Base-by-base conservation (phyloP, 371 early-diverging fungal species). In the Mucor velutinosus region DNA sequence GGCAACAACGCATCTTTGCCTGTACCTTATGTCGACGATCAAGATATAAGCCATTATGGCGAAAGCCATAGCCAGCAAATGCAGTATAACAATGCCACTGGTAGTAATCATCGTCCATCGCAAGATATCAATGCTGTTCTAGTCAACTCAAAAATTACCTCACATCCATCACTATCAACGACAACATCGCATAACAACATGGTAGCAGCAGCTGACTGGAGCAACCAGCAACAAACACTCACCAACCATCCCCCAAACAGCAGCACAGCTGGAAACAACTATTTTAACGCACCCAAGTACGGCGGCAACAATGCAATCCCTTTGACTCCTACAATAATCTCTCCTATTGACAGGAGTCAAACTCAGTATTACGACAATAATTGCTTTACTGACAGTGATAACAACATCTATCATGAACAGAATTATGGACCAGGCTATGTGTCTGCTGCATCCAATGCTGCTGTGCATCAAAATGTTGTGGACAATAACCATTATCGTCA, bases 81-180 rank as follows among this genome's bases (percentile, higher is more conserved):
- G 25, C 19, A 33, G 29, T n/a, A 49, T 12, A 62, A 27, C 30
- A 49, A 51, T 37, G 37, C 12, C 37, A 37, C 11, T 49, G 8
- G 19, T 35, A 62, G 12, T n/a, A 33, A 62, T 23, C 37, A 37
- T 35, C 59, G 33, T 25, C 35, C 30, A 33, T 33, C 33, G 10
- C 33, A 33, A 19, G 59, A 59, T 39, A 25, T 25, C 1, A 37
- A 23, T 2, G 14, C 33, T 17, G 37, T 12, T 25, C 11, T 49
- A 33, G 33, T 25, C 0, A 62, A 30, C 35, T 63, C 63, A 25
- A 63, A 33, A 51, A 27, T 49, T 3, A 29, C 62, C 3, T 51
- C 51, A 7, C 47, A 49, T 53, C 63, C 63, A 15, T 63, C 63
- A 1, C 15, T 63, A 25, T 63, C 63, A 2, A 63, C 63, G 1